Percentiles rank a stretch among this genome's conserved stretches.
Evolutionary conservation across 768 basidiomycete species (phyloP).

Genomic region (Fomitopsis pulvina): DNA sequence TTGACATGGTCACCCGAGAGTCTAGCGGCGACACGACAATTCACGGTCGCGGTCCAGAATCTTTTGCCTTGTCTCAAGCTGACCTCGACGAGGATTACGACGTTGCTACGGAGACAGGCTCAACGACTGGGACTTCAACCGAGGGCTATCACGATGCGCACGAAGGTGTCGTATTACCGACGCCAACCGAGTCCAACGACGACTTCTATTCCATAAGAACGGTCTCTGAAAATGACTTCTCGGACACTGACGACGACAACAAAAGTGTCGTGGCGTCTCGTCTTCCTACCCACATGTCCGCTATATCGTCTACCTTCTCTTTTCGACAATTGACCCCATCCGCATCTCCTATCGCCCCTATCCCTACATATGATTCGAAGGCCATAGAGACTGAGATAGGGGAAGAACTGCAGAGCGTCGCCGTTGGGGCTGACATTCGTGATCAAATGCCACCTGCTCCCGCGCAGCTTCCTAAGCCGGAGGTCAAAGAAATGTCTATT

Average conservation of each 20-base stretch:
- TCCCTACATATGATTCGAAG: slow-evolving; percentile 47
- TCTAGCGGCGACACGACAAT: slow-evolving; percentile 26
- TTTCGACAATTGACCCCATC: slow-evolving; percentile 7
- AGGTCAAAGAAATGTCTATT: slow-evolving; percentile 66
- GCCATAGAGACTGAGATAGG: slow-evolving; percentile 27
- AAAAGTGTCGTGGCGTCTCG: slow-evolving; percentile 72
- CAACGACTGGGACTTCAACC: slow-evolving; percentile 44
- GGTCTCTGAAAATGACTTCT: slow-evolving; percentile 60
- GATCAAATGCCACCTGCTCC: slow-evolving; percentile 16
- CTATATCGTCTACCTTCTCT: slow-evolving; percentile 22
- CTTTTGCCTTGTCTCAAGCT: slow-evolving; percentile 19
- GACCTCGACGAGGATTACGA: slow-evolving; percentile 37
- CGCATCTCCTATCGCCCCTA: slow-evolving; percentile 16
- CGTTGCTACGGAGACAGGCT: slow-evolving; percentile 52
- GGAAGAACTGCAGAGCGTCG: slow-evolving; percentile 8
- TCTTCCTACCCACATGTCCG: slow-evolving; percentile 25
- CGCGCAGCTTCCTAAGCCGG: slow-evolving; percentile 43
- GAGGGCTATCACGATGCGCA: slow-evolving; percentile 77
- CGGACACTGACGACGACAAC: slow-evolving; percentile 51
- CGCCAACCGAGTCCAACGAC: slow-evolving; percentile 60
- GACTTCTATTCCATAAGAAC: slow-evolving; percentile 78
- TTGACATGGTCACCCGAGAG: background rate
- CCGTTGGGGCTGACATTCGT: slow-evolving; percentile 10
- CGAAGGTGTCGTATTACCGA: slow-evolving; percentile 53
- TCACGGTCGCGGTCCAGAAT: slow-evolving; percentile 10